A percentile compares a stretch with the other conserved stretches of the same genome.
These are phyloP conservation scores for Mucor mucedo DNA, from an alignment of 371 early-diverging fungal species.

Conservation along the genomic window DNA sequence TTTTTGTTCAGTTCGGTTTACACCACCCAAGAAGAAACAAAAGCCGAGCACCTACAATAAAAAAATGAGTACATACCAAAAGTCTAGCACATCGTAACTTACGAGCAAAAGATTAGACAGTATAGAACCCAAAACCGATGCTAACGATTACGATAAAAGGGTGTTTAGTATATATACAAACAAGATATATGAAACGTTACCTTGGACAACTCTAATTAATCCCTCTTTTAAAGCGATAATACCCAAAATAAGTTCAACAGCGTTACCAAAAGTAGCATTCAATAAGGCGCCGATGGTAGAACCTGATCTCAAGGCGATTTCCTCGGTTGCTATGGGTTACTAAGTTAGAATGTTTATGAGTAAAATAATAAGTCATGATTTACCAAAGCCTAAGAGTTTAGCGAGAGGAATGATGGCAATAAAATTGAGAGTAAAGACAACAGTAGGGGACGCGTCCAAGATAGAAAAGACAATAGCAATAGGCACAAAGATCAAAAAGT, in stretches of 20 bases:
- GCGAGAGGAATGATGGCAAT: constrained; percentile 93
- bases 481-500: constrained; percentile 76
- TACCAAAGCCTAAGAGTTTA: constrained; percentile 49
- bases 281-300: constrained; percentile 46
- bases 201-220: constrained; percentile 83
- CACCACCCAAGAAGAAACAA: constrained; percentile 82
- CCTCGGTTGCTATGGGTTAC: constrained; percentile 45
- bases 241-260: constrained; percentile 86
- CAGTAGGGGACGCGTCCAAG: constrained; percentile 63
- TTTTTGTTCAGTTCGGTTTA: constrained; percentile 66
- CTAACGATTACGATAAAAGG: constrained; percentile 26
- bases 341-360: not conserved
- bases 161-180: not conserved
- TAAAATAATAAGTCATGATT: not conserved
- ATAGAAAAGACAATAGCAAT: constrained; percentile 75
- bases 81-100: not conserved
- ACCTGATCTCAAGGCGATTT: constrained; percentile 34
- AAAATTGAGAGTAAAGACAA: constrained; percentile 87
- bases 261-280: constrained; percentile 67
- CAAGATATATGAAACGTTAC: constrained; percentile 17
- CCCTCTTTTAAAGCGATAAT: constrained; percentile 84
- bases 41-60: constrained; percentile 62
- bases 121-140: constrained; percentile 85
- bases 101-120: constrained; percentile 83
- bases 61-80: not conserved